Evolutionary conservation across 2,329 filamentous ascomycete species (phyloP).

Genomic region (Reticulascus tulasneorum): DNA sequence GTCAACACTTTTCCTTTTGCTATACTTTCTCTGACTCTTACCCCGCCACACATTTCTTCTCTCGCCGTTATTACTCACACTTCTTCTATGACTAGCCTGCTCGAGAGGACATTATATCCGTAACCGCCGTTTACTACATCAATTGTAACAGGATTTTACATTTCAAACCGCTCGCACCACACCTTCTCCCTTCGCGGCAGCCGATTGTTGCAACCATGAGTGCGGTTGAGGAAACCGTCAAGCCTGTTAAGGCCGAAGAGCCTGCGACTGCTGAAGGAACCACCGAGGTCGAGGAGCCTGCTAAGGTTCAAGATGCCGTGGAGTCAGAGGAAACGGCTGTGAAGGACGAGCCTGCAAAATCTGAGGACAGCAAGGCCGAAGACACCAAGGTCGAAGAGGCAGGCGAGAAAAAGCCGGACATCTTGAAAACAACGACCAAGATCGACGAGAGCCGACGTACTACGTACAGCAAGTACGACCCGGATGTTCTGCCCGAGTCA

Average conservation of each 20-base stretch:
- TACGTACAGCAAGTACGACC: slow-evolving; percentile 68
- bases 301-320: slow-evolving; percentile 20
- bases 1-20: no score
- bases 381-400: slow-evolving; percentile 14
- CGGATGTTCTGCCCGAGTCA: slow-evolving; percentile 62
- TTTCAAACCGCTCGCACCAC: no score
- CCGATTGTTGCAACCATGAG: no score
- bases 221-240: slow-evolving; percentile 33
- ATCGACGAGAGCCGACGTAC: slow-evolving; percentile 33
- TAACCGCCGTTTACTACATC: no score
- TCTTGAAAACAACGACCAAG: slow-evolving; percentile 42
- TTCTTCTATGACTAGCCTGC: no score
- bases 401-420: slow-evolving; percentile 20
- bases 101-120: no score
- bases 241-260: slow-evolving; percentile 26
- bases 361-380: slow-evolving; percentile 20
- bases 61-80: no score
- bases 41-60: no score
- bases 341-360: slow-evolving; percentile 15
- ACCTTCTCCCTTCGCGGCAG: no score
- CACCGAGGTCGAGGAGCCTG: slow-evolving; percentile 19
- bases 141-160: no score
- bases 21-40: no score
- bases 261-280: slow-evolving; percentile 16
- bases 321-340: slow-evolving; percentile 19